Evolutionary conservation across 192 early-diverging fungal genomes (phyloP), one percentile per base, ranked within the genome.

Genomic region (Podochytrium sp.): DNA sequence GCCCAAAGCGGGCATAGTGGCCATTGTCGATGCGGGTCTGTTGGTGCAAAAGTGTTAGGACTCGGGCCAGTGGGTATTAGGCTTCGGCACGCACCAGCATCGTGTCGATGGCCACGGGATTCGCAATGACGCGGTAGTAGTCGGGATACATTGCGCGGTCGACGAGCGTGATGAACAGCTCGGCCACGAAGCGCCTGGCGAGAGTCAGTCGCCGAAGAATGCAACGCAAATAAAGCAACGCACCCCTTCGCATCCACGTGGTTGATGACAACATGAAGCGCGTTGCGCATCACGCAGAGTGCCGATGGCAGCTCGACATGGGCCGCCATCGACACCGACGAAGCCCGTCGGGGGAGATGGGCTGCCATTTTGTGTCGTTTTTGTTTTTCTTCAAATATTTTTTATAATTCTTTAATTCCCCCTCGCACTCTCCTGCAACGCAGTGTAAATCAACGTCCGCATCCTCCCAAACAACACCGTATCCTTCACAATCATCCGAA

Each of bases 91-190:
- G 16, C 33, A 75, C 74, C 52, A 56, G 52, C 78, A 99, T 99
- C 52, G 87, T 91, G 51, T 94, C 90, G 86, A 99, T 84, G 2
- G 95, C 91, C 56, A 97, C 95, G 3, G 96, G 97, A 32, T 90
- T 77, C n/a, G 80, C 76, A 73, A 99, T 99, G 57, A 96, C 83
- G 68, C 88, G 82, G 75, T 96, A 98, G 78, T 99, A 99, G 76
- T 92, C 91, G 0, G 94, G 91, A 73, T 97, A 99, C 41, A 88
- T 82, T 49, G 79, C 80, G 56, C 86, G 79, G 71, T 81, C 85
- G 16, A 92, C 92, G 30, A 99, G 77, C 51, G 86, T 83, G 72
- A 90, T 73, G 79, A 96, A 98, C 33, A 97, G 80, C 64, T 91
- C 93, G 64, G 85, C 80, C 27, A 92, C 86, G 41, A 79, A 85